Base-by-base conservation (phyloP, 1,284 basidiomycete species). In the Leccinum griseonigrum region DNA sequence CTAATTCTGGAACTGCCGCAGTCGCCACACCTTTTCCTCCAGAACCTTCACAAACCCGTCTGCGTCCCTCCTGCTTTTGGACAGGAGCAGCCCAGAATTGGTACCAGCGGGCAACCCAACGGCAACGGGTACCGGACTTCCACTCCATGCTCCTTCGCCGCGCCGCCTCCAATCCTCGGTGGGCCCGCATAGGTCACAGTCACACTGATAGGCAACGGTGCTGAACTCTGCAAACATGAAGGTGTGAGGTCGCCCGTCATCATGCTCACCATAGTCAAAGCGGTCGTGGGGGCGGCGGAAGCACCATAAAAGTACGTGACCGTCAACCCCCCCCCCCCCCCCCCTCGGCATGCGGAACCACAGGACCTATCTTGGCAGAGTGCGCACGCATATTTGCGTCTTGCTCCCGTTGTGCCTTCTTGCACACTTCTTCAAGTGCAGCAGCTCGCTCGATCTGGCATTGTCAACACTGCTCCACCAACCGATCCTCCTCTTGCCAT, bases 321-420 rank as follows among this genome's bases (percentile, higher is more conserved):
- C n/a, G n/a, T n/a, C n/a, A n/a, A n/a, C n/a, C n/a, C n/a, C n/a
- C n/a, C n/a, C n/a, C n/a, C n/a, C n/a, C n/a, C n/a, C 70, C 63
- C 4, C 10, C 16, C 38, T n/a, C 16, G 16, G 38, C 16, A n/a
- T 4, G 32, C 32, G 32, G 34, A 36, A 22, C 31, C 2, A 57
- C 28, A 1, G 52, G 28, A 1, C 34, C 13, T 11, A 68, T 66
- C 48, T 71, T 70, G 57, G 66, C 29, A 9, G 18, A 13, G 36
- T 38, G 36, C 14, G 14, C 36, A 38, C 16, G 36, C 36, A 38
- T 14, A 13, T 38, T 14, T 38, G 51, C 64, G 76, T 95, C 94
- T 58, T 92, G 91, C 71, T 95, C 94, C 63, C 90, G 85, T 70
- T 89, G 84, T n/a, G 74, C 77, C 69, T 91, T 54, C 81, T 76